Evolutionary conservation across 352 stramenopile species (phyloP).

Genomic region (Blastocystis sp.): DNA sequence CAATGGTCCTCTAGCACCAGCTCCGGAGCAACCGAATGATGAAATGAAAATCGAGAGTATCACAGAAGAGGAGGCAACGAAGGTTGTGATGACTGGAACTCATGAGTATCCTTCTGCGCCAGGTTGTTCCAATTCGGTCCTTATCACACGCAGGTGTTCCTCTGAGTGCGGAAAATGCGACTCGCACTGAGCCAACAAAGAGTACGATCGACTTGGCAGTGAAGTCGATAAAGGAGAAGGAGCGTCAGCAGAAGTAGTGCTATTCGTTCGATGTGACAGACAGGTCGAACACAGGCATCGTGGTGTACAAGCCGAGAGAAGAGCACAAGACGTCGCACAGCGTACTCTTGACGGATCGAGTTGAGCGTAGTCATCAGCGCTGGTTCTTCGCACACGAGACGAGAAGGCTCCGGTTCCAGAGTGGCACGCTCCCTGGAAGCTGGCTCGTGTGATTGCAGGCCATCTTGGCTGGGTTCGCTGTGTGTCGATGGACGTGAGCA

Average conservation of each 20-base stretch:
- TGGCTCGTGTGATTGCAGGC: conserved; percentile 84
- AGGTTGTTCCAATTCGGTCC: not conserved
- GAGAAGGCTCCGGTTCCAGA: conserved; percentile 82
- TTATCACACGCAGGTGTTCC: not conserved
- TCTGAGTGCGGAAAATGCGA: not conserved
- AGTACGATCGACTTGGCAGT: conserved; percentile 24
- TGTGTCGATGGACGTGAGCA: conserved; percentile 92
- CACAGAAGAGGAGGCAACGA: conserved; percentile 32
- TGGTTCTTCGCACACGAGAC: not conserved
- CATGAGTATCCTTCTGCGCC: conserved; percentile 17
- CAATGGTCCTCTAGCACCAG: not conserved
- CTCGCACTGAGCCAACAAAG: not conserved
- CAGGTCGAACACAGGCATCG: not conserved
- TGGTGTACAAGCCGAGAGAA: conserved; percentile 4
- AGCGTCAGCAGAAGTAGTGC: not conserved
- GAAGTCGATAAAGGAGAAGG: conserved; percentile 27
- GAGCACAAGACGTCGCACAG: not conserved
- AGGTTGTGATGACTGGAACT: conserved; percentile 6
- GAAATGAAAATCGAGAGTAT: conserved; percentile 31
- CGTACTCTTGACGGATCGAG: too few species aligned
- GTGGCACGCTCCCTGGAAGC: conserved; percentile 97
- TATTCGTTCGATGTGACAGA: not conserved
- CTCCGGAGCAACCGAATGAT: not conserved
- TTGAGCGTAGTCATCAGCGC: not conserved
- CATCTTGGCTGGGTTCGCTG: conserved; percentile 87